These are phyloP conservation scores for Gossypium aridum DNA, from an alignment of 441 rosid genomes.

Conservation along the genomic window DNA sequence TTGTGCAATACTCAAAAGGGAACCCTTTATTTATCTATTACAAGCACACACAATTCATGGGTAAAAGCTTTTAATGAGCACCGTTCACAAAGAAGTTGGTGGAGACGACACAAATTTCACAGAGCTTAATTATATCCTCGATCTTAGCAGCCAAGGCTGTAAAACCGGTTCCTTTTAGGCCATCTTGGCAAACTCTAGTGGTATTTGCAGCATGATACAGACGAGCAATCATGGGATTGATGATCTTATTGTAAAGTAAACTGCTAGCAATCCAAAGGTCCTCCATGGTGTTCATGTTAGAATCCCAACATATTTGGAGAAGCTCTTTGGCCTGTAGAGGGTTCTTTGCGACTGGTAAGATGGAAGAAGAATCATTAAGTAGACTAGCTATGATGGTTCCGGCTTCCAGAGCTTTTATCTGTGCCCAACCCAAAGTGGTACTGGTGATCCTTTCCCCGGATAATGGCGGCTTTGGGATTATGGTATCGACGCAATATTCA, in stretches of 20 bases:
- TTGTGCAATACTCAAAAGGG: neutral
- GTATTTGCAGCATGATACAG: neutral
- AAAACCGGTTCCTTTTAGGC: neutral
- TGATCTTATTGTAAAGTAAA: neutral
- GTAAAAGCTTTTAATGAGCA: neutral
- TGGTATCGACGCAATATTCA: neutral
- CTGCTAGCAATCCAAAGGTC: neutral
- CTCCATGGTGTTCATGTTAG: neutral
- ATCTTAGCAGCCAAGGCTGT: neutral
- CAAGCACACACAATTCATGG: neutral
- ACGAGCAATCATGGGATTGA: neutral
- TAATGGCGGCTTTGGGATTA: neutral
- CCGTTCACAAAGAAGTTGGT: neutral
- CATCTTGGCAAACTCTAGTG: neutral
- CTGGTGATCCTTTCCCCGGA: neutral
- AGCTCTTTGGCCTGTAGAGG: neutral
- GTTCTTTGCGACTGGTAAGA: neutral
- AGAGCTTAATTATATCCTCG: neutral
- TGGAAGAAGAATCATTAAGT: neutral
- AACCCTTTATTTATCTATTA: neutral
- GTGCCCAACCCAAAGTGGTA: neutral
- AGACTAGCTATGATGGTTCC: neutral
- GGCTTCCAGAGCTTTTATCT: neutral
- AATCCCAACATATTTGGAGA: neutral
- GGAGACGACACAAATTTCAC: conserved; percentile 5